Conservation (phyloP, 2,329 filamentous ascomycete species). For the Lachnum nothofagi region DNA sequence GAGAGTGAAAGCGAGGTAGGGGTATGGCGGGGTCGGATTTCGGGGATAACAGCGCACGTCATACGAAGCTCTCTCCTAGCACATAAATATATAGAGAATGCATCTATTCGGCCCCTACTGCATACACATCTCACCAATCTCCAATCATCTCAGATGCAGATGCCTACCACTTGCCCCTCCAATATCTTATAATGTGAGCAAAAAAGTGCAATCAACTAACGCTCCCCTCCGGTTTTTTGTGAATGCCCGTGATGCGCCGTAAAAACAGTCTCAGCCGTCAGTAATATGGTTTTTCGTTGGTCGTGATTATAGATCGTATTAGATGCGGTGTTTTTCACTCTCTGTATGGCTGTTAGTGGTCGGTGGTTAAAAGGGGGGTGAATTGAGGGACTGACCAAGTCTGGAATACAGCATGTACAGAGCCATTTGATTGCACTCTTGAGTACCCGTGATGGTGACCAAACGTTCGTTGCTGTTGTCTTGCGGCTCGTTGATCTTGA, state of each 20-base stretch:
- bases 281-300: not conserved
- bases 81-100: no score
- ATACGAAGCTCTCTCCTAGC: no score
- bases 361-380: not conserved
- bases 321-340: slow-evolving; percentile 72
- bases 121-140: not conserved
- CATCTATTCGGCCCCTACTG: not conserved
- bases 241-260: slow-evolving; percentile 3
- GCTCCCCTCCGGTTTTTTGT: slow-evolving; percentile 2
- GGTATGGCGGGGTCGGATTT: no score
- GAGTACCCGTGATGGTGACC: slow-evolving; percentile 94
- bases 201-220: not conserved
- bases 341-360: slow-evolving; percentile 43
- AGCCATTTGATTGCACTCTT: slow-evolving; percentile 99
- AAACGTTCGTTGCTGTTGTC: slow-evolving; percentile 98
- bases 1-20: no score
- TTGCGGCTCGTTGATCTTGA: slow-evolving; percentile 99
- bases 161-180: not conserved
- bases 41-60: no score
- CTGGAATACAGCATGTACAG: slow-evolving; percentile 98
- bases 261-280: not conserved
- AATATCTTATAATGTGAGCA: not conserved
- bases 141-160: not conserved
- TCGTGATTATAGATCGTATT: slow-evolving; percentile 20
- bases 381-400: slow-evolving; percentile 61